Evolutionary conservation across 129 eudicot genomes (phyloP).

Genomic region (Flaveria ramosissima): DNA sequence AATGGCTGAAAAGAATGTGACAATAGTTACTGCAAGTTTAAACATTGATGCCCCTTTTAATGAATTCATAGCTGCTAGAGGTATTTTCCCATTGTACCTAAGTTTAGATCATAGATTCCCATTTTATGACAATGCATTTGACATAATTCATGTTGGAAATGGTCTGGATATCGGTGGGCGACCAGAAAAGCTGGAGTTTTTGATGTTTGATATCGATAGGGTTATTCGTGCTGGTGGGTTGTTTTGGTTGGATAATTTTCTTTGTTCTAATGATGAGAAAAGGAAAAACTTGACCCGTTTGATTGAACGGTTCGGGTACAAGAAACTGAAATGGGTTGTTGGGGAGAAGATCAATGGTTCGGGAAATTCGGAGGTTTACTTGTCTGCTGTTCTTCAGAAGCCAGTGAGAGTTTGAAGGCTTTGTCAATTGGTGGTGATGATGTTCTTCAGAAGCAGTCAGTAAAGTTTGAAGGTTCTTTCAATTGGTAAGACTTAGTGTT

Average conservation of each 20-base stretch:
- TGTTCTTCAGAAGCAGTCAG: conserved; percentile 73
- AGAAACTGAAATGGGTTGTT: conserved; percentile 91
- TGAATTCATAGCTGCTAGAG: conserved; percentile 93
- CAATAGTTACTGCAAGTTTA: conserved; percentile 66
- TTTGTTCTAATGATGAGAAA: conserved; percentile 89
- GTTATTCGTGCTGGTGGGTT: conserved; percentile 84
- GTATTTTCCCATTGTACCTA: conserved; percentile 71
- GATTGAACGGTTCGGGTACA: conserved; percentile 90
- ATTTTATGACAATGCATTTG: conserved; percentile 73
- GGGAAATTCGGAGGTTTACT: conserved; percentile 84
- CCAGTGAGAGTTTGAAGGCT: conserved; percentile 67
- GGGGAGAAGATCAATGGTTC: conserved; percentile 84
- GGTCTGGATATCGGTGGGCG: conserved; percentile 82
- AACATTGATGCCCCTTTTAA: conserved; percentile 85
- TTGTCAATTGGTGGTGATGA: conserved; percentile 36
- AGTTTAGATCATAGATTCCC: conserved; percentile 92
- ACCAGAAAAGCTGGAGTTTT: conserved; percentile 75
- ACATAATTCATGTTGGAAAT: conserved; percentile 77
- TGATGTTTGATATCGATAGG: conserved; percentile 94
- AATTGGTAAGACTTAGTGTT: conserved; percentile 27
- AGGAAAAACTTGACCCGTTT: conserved; percentile 66
- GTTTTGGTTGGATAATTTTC: conserved; percentile 92
- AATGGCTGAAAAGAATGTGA: conserved; percentile 88
- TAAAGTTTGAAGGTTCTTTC: conserved; percentile 49
- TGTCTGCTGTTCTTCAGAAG: conserved; percentile 96